Evolutionary conservation across 768 basidiomycete species (phyloP), one percentile per base, ranked within the genome.

Genomic region (Austroboletus festivus): DNA sequence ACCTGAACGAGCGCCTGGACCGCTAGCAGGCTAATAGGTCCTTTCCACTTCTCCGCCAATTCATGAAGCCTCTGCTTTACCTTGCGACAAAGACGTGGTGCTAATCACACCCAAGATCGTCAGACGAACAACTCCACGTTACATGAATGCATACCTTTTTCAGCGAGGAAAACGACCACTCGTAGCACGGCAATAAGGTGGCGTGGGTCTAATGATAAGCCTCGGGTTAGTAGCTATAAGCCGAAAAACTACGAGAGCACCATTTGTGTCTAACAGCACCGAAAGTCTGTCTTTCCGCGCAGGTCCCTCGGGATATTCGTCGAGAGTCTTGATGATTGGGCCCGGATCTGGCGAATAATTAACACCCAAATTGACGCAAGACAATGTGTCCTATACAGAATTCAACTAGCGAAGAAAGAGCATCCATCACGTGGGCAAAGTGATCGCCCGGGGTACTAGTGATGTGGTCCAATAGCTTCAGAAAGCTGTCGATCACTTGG

Each of bases 1-100:
- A 61, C 21, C 16, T 50, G 52, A 18, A 61, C 51, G 1, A 61
- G 48, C 13, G 49, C 58, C 19, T 61, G 55, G 10, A 60, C 59
- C 24, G 58, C 59, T 26, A 57, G 40, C 30, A 57, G 16, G 33
- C 59, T 55, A 13, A 53, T 51, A 15, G 50, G 51, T 3, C 53
- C 53, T 33, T 49, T 34, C 31, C 37, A 44, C 13, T 21, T 30
- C 19, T 42, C 28, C n/a, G 56, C 55, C 34, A 57, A 41, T 24
- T 57, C 44, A 3, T 51, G 47, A 39, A 57, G 53, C 18, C 43
- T 46, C 3, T 40, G 47, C 26, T 48, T 47, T 26, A 52, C 21
- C 20, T 35, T 51, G 41, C 47, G 22, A 20, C 46, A 49, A 28
- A 47, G 42, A 26, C 42, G 44, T 1, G 47, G 44, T 8, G 51